phyloP scores from a whole-genome alignment of 306 rosid genomes.

The Erythrophleum fordii region DNA sequence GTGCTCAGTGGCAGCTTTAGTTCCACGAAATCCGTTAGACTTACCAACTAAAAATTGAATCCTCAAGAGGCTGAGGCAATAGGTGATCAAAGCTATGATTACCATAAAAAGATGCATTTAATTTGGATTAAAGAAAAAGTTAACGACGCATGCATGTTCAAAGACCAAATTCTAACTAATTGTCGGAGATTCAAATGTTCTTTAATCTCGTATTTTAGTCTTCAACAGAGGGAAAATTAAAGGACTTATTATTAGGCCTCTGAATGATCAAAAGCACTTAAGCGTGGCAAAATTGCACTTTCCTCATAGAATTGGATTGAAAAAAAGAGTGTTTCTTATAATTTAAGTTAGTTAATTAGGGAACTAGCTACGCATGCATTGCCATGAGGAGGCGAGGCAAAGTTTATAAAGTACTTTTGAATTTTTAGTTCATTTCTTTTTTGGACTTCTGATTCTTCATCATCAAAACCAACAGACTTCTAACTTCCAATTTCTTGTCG shows the following conservation, averaged over 20 bases:
- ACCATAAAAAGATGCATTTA: conserved; percentile 2
- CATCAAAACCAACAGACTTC: conserved; percentile 53
- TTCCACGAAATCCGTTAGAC: conserved; percentile 12
- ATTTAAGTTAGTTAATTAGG: neutral
- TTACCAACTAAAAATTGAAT: conserved; percentile 13
- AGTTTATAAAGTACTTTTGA: neutral
- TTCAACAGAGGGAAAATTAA: neutral
- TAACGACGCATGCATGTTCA: conserved; percentile 18
- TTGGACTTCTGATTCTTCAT: conserved; percentile 38
- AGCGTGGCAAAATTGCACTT: neutral
- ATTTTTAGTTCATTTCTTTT: neutral
- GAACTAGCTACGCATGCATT: conserved; percentile 9
- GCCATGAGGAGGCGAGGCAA: neutral
- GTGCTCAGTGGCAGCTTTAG: neutral
- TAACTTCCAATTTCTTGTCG: conserved; percentile 60
- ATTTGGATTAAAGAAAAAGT: neutral
- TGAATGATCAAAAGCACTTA: conserved; percentile 3
- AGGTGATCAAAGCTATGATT: conserved; percentile 1
- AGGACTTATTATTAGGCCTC: neutral
- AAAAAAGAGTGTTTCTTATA: neutral
- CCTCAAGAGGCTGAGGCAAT: neutral
- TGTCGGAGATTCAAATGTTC: neutral
- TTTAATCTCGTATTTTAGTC: neutral
- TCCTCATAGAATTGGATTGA: neutral
- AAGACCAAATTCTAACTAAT: neutral